Conservation (phyloP, 2,329 filamentous ascomycete genomes). For the Apiospora koreana region DNA sequence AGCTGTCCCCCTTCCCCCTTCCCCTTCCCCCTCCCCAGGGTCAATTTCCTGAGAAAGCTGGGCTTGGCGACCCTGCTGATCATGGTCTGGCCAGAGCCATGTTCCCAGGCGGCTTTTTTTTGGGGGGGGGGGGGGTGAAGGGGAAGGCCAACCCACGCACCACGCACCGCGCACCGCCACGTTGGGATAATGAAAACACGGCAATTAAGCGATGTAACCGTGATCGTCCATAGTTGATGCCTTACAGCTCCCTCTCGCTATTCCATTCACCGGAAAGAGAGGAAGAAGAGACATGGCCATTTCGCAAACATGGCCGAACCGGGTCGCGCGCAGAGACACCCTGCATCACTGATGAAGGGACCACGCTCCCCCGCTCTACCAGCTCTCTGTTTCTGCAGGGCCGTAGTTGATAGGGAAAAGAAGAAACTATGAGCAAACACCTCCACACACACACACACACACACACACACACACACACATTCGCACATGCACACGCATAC, state of each 20-base stretch:
- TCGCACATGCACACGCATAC: no score
- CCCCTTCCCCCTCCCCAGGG: neutral
- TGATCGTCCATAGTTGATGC: neutral
- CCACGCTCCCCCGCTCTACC: neutral
- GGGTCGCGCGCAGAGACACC: neutral
- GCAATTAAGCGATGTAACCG: constrained; percentile 7
- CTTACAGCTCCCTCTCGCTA: neutral
- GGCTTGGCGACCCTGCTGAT: constrained; percentile 7
- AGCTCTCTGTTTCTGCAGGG: neutral
- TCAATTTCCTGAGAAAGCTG: neutral
- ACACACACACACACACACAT: neutral
- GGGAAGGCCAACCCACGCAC: neutral
- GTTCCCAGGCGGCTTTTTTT: neutral
- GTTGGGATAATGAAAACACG: constrained; percentile 4
- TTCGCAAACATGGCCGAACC: neutral
- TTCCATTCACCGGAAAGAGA: neutral
- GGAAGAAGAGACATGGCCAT: neutral
- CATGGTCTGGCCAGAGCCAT: constrained; percentile 5
- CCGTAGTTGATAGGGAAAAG: neutral
- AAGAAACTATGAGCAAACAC: neutral
- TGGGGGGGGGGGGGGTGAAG: neutral
- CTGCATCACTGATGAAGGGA: neutral
- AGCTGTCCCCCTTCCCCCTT: neutral
- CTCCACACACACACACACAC: neutral
- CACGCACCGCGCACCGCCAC: neutral